These are phyloP conservation scores for Rubia tinctorum DNA, from an alignment of 305 asterid species.

Conservation along the genomic window DNA sequence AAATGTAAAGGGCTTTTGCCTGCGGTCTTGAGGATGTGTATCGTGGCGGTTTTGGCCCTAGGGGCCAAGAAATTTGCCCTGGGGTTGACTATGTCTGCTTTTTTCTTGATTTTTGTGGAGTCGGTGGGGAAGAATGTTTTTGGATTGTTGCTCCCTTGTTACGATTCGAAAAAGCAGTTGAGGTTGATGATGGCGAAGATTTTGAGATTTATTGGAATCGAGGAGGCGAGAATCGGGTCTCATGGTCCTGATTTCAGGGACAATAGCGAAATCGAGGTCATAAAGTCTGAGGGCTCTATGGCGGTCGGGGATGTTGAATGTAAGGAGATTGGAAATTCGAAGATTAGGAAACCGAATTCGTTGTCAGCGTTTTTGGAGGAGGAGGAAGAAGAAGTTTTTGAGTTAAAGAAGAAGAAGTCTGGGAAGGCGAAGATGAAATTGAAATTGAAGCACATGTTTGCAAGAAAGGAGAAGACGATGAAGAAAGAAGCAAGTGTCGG, in stretches of 20 bases:
- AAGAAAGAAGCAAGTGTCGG: slow-evolving; percentile 24
- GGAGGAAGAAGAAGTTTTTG: slow-evolving; percentile 26
- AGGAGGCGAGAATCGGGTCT: not conserved
- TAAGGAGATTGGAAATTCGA: slow-evolving; percentile 1
- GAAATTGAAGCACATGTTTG: slow-evolving; percentile 51
- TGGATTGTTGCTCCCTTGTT: slow-evolving; percentile 19
- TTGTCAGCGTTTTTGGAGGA: slow-evolving; percentile 20
- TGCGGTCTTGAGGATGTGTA: slow-evolving; percentile 37
- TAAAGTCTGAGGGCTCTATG: not conserved
- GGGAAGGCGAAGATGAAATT: slow-evolving; percentile 44
- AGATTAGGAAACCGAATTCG: slow-evolving; percentile 17
- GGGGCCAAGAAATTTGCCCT: slow-evolving; percentile 51
- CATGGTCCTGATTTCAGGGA: slow-evolving; percentile 1
- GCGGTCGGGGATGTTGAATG: not conserved
- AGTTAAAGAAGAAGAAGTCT: slow-evolving; percentile 29
- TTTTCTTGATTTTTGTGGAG: slow-evolving; percentile 53
- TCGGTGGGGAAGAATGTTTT: slow-evolving; percentile 30
- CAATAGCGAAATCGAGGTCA: slow-evolving; percentile 25
- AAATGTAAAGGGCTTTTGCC: slow-evolving; percentile 31
- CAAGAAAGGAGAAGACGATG: slow-evolving; percentile 16
- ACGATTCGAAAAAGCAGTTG: slow-evolving; percentile 17
- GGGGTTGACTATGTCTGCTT: slow-evolving; percentile 68
- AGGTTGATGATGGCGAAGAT: slow-evolving; percentile 6
- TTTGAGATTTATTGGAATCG: slow-evolving; percentile 19
- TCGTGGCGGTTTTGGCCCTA: slow-evolving; percentile 56